phyloP scores from a whole-genome alignment of 305 asterid species.

The Ilex paraguariensis region DNA sequence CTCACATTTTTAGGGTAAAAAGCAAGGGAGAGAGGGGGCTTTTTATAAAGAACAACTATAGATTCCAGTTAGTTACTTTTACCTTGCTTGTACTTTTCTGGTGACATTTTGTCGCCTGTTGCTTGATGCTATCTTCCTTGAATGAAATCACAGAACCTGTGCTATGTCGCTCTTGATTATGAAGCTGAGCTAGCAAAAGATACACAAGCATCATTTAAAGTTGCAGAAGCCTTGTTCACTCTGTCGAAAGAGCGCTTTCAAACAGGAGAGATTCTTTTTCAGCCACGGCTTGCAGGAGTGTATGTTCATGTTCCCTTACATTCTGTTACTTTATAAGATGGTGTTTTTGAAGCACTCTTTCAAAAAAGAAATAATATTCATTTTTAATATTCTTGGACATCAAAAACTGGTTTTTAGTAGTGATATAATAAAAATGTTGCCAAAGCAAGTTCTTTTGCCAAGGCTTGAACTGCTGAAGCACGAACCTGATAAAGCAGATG shows the following conservation, averaged over 20 bases:
- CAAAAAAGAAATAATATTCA: constrained; percentile 1
- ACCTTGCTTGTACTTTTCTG: no score
- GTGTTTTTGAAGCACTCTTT: constrained; percentile 13
- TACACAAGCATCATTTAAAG: constrained; percentile 60
- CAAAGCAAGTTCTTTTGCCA: no score
- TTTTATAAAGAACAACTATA: no score
- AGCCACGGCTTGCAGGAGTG: constrained; percentile 89
- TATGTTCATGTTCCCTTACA: constrained; percentile 39
- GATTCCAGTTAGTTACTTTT: no score
- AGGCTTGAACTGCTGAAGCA: no score
- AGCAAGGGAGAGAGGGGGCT: no score
- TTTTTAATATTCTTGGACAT: constrained; percentile 1
- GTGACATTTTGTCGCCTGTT: constrained; percentile 8
- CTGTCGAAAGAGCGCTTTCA: constrained; percentile 93
- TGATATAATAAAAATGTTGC: no score
- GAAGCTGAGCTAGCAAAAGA: constrained; percentile 78
- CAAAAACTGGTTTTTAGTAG: not conserved
- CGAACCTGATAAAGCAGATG: no score
- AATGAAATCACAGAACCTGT: constrained; percentile 67
- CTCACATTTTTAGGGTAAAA: no score
- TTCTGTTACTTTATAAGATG: constrained; percentile 16
- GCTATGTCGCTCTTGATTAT: constrained; percentile 91
- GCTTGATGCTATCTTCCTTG: constrained; percentile 13
- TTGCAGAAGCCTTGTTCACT: constrained; percentile 57
- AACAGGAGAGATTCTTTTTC: constrained; percentile 92